Evolutionary conservation across 768 basidiomycete genomes (phyloP), one percentile per base, ranked within the genome.

Genomic region (Mrakia frigida): DNA sequence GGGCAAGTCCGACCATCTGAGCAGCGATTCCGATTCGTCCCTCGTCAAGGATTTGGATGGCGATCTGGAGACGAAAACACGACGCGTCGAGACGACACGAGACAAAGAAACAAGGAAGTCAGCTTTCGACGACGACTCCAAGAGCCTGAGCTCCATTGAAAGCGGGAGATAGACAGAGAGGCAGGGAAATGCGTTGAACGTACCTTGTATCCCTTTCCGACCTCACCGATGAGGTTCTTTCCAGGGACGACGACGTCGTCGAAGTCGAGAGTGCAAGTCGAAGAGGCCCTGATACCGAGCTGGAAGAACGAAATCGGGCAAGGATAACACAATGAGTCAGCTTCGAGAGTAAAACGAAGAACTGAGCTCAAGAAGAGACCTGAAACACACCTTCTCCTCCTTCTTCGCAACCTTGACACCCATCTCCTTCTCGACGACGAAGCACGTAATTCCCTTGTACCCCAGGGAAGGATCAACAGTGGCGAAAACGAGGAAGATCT

Each of bases 361-460:
- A 2, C 39, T 35, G n/a, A n/a, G n/a, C n/a, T 41, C 59, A 14
- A 50, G 46, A 14, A 46, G 69, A 28, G 43, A 23, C 61, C 33
- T 31, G 3, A 6, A 23, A 68, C 65, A 7, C 46, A 84, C 84
- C 82, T 99, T 99, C 84, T 97, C 90, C 83, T 99, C 97, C 86
- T 98, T 98, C 87, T 99, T 99, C 25, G 95, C 95, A 77, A 98
- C 93, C 83, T 98, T 86, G 78, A 99, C 87, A 16, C 96, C 97
- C 93, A 95, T 94, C 77, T 96, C 94, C 84, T 93, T 96, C 63
- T 93, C 94, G 37, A 93, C 92, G 67, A 96, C 85, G 84, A 99
- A 99, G 84, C 96, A 98, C 6, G 97, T 96, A 83, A 99, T 99
- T 31, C 97, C 97, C 84, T 98, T 99, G 88, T 99, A 98, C 0